phyloP scores from a whole-genome alignment of 805 yeast genomes.

The Candida suzukii region DNA sequence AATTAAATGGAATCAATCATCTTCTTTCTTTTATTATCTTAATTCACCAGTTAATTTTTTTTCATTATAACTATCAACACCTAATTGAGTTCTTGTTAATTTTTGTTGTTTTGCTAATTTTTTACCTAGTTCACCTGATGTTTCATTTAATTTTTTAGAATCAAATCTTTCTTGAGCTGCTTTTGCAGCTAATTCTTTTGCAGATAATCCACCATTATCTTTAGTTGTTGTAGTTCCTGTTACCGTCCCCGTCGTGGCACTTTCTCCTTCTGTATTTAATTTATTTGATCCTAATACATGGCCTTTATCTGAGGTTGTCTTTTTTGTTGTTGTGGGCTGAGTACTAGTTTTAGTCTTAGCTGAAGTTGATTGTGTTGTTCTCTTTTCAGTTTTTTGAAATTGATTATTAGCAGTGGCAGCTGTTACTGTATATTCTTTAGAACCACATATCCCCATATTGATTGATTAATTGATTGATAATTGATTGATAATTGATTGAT shows the following conservation, averaged over 20 bases:
- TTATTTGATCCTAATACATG: slow-evolving; percentile 10
- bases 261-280: not conserved
- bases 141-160: slow-evolving; percentile 10
- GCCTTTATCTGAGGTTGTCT: slow-evolving; percentile 2
- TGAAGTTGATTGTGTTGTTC: not conserved
- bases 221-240: too few species aligned
- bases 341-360: slow-evolving; percentile 1
- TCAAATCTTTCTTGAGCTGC: slow-evolving; percentile 20
- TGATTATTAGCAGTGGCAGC: too few species aligned
- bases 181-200: slow-evolving; percentile 21
- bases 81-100: slow-evolving; percentile 17
- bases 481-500: too few species aligned
- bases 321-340: too few species aligned
- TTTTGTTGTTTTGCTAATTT: slow-evolving; percentile 16
- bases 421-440: too few species aligned
- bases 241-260: too few species aligned
- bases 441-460: too few species aligned
- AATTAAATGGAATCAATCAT: too few species aligned
- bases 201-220: slow-evolving; percentile 2
- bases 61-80: slow-evolving; percentile 15
- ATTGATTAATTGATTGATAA: too few species aligned
- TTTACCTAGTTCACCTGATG: slow-evolving; percentile 19
- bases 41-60: slow-evolving; percentile 2
- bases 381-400: too few species aligned
- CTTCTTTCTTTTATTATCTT: not conserved